A percentile compares a stretch with the other conserved stretches of the same genome.
Evolutionary conservation across 2,329 filamentous ascomycete species (phyloP).

Genomic region (Amylocarpus encephaloides): DNA sequence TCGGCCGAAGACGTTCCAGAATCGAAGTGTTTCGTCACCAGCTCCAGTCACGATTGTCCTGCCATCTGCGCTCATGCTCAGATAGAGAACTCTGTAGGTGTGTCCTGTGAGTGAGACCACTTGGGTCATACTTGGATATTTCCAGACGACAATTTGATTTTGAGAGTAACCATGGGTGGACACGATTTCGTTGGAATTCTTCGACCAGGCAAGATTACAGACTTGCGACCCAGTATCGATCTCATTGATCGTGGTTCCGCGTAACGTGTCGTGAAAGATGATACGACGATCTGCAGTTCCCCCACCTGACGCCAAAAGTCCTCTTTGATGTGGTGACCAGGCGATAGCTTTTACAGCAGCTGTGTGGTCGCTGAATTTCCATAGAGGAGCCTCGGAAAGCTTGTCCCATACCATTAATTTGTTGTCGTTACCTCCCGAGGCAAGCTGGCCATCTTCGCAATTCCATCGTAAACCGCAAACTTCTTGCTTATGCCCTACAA

Average conservation of each 20-base stretch:
- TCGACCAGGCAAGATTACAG: constrained; percentile 97
- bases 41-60: constrained; percentile 91
- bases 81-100: constrained; percentile 90
- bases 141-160: constrained; percentile 99
- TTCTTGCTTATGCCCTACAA: constrained; percentile 95
- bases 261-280: constrained; percentile 94
- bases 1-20: constrained; percentile 94
- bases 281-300: constrained; percentile 94
- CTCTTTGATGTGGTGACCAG: constrained; percentile 94
- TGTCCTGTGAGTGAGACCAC: constrained; percentile 93
- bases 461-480: constrained; percentile 98
- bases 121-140: constrained; percentile 97
- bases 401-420: constrained; percentile 99
- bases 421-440: constrained; percentile 96
- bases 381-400: constrained; percentile 82
- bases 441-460: constrained; percentile 87
- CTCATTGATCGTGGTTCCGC: constrained; percentile 74
- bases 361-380: constrained; percentile 90
- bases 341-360: constrained; percentile 96
- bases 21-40: constrained; percentile 89
- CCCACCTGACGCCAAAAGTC: constrained; percentile 88
- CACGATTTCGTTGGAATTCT: constrained; percentile 96
- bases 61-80: constrained; percentile 96
- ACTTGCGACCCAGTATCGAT: constrained; percentile 97
- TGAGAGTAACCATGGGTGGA: constrained; percentile 96